Evolutionary conservation across 495 filamentous ascomycete genomes (phyloP).

Genomic region (Trichoderma parareesei): DNA sequence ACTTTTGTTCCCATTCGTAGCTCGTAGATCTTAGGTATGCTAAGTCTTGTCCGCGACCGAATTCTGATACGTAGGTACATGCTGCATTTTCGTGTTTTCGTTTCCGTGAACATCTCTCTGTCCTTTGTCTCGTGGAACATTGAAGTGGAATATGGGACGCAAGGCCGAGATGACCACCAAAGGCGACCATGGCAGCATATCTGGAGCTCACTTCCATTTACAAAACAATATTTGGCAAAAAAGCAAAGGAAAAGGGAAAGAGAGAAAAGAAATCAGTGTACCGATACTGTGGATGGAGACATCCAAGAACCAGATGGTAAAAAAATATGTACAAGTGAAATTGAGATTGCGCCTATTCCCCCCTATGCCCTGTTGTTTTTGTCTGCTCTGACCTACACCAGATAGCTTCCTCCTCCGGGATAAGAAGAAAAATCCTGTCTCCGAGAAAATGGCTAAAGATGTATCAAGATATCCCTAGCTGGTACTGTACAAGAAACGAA

Average conservation of each 20-base stretch:
- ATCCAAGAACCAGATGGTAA: conserved; percentile 9
- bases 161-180: neutral
- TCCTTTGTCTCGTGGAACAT: neutral
- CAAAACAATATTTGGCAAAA: neutral
- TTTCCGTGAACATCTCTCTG: conserved; percentile 1
- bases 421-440: conserved; percentile 4
- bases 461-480: neutral
- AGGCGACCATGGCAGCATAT: conserved; percentile 6
- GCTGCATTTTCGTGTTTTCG: neutral
- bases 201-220: neutral
- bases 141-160: neutral
- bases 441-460: conserved; percentile 11
- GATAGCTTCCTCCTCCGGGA: neutral
- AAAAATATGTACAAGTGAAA: conserved; percentile 12
- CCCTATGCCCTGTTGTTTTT: conserved; percentile 1
- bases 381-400: neutral
- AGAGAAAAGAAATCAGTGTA: neutral
- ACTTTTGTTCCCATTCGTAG: conserved; percentile 16
- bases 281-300: neutral
- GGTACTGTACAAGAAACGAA: conserved; percentile 15
- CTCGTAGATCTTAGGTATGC: conserved; percentile 18
- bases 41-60: neutral
- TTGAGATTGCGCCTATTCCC: conserved; percentile 8
- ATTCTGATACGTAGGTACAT: conserved; percentile 2
- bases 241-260: no score